Evolutionary conservation across 495 filamentous ascomycete genomes (phyloP).

Genomic region (Neurospora sp.): DNA sequence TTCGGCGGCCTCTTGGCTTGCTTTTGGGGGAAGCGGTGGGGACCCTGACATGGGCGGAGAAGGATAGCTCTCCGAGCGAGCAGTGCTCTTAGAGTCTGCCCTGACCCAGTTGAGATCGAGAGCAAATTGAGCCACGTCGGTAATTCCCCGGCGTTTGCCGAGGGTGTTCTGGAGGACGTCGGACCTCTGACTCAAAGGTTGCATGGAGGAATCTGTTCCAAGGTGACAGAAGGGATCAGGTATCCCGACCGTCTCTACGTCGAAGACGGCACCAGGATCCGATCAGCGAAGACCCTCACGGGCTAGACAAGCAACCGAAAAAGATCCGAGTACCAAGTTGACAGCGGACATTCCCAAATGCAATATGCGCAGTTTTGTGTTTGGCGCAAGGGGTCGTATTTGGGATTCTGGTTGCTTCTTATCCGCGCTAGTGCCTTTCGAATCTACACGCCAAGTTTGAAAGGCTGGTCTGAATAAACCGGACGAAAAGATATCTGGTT

Average conservation of each 20-base stretch:
- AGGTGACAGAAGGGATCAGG: slow-evolving; percentile 15
- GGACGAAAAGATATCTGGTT: neutral
- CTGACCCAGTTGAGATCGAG: slow-evolving; percentile 59
- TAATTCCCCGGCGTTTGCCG: slow-evolving; percentile 50
- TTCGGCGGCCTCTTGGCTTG: slow-evolving; percentile 49
- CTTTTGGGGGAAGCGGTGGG: slow-evolving; percentile 57
- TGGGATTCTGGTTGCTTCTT: neutral
- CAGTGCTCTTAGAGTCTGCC: slow-evolving; percentile 57
- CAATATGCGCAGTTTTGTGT: slow-evolving; percentile 1
- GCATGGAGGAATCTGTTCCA: slow-evolving; percentile 35
- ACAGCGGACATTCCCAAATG: slow-evolving; percentile 23
- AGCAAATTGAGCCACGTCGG: slow-evolving; percentile 55
- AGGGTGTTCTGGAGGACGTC: slow-evolving; percentile 40
- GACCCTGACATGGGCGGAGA: slow-evolving; percentile 83
- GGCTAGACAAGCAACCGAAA: slow-evolving; percentile 17
- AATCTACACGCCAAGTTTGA: neutral
- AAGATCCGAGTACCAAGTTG: slow-evolving; percentile 13
- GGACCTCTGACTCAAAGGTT: slow-evolving; percentile 31
- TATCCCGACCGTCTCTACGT: slow-evolving; percentile 18
- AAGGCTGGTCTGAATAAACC: neutral
- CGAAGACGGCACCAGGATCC: slow-evolving; percentile 6
- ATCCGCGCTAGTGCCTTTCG: neutral
- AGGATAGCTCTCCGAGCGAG: slow-evolving; percentile 55
- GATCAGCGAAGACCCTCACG: slow-evolving; percentile 11
- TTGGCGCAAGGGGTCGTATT: neutral